Base-by-base conservation (phyloP, 148 eudicot species). In the Vaccinium darrowii region DNA sequence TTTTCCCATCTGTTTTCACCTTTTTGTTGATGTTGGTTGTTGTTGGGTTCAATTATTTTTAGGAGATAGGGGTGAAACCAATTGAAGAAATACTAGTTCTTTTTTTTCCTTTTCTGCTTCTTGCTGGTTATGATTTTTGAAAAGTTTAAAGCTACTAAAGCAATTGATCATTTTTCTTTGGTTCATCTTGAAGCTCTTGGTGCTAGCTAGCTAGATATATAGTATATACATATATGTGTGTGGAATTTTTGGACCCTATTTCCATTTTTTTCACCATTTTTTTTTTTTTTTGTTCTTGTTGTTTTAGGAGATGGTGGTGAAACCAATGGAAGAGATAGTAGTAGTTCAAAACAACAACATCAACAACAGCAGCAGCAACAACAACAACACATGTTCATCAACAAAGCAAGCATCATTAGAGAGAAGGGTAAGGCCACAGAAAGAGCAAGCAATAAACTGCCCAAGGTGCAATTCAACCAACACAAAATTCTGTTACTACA, bases 401-500 rank as follows among this genome's bases (percentile, higher is more conserved):
- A 33, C 71, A 43, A 51, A 27, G 21, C 78, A 83, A 50, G 79
- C 87, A 12, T 65, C 88, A 18, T 65, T 82, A 47, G 92, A 88
- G 83, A 89, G 88, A 83, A 89, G 74, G 81, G 74, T 78, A 52
- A 89, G 87, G 88, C 89, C 91, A 23, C 91, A 89, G 81, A 84
- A 71, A 27, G 81, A 81, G 56, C 83, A 79, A 21, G 83, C 83
- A 3, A 12, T 65, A 76, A 84, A 84, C 52, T 84, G 86, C 18
- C 86, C 83, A 67, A 79, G 86, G 86, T 84, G 86, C 86, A 79
- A 84, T 62, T 84, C 86, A 52, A 79, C 86, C 12, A 84, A 84
- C 83, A 84, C 86, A 3, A 87, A 90, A 65, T 95, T 95, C 77
- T 95, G 98, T 51, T 95, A 95, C 74, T 95, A 95, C 95, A 95